A percentile compares a stretch with the other conserved stretches of the same genome.
These are phyloP conservation scores for Paramecium bursaria DNA, from an alignment of 73 alveolate genomes.

Conservation along the genomic window DNA sequence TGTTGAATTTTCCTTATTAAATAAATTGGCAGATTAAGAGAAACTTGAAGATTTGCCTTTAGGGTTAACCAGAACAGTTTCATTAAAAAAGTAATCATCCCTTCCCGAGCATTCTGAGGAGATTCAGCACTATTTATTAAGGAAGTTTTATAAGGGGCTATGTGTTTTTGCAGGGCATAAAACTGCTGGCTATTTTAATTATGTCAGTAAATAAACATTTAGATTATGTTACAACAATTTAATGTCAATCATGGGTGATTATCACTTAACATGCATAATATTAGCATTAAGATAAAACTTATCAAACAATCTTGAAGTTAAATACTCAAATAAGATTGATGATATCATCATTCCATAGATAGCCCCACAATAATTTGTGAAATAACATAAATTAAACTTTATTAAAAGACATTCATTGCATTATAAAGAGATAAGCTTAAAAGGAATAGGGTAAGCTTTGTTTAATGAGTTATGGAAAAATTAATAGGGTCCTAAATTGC, in stretches of 20 bases:
- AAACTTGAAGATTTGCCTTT: conserved; percentile 7
- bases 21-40: too few relatives aligned
- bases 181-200: conserved; percentile 56
- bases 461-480: conserved; percentile 58
- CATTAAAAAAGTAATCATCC: conserved; percentile 38
- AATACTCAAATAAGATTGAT: conserved; percentile 41
- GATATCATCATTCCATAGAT: conserved; percentile 44
- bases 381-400: conserved; percentile 16
- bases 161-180: conserved; percentile 54
- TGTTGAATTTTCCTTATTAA: too few relatives aligned
- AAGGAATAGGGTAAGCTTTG: conserved; percentile 29
- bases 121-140: conserved; percentile 4
- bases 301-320: conserved; percentile 11
- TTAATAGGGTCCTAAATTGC: conserved; percentile 40
- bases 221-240: conserved; percentile 46
- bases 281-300: background rate
- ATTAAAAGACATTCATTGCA: conserved; percentile 36
- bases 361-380: conserved; percentile 35
- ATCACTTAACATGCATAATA: conserved; percentile 38
- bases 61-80: conserved; percentile 43
- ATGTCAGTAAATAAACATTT: conserved; percentile 12
- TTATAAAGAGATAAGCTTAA: background rate
- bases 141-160: conserved; percentile 29
- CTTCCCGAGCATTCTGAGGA: conserved; percentile 57
- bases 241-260: conserved; percentile 41